These are phyloP conservation scores for Coemansia sp. DNA, from an alignment of 192 early-diverging fungal species.

Conservation along the genomic window DNA sequence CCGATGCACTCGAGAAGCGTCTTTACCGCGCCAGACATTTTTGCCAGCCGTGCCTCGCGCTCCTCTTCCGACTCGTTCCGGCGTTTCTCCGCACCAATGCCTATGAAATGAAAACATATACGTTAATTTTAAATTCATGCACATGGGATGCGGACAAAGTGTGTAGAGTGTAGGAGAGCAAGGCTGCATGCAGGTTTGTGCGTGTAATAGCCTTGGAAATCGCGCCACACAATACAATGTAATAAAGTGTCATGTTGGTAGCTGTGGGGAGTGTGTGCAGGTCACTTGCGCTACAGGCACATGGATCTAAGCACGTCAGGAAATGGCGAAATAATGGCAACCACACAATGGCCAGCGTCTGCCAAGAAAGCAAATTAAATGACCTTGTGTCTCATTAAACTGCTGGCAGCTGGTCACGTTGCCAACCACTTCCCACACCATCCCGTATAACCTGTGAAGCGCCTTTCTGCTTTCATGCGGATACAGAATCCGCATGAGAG, in stretches of 20 bases:
- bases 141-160: no score
- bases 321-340: background rate
- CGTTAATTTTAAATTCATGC: no score
- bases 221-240: no score
- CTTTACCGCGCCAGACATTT: slow-evolving; percentile 81
- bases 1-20: slow-evolving; percentile 91
- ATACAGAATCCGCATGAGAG: background rate
- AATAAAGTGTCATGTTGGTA: background rate
- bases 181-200: no score
- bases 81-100: slow-evolving; percentile 77
- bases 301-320: background rate
- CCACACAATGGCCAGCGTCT: background rate
- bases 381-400: background rate
- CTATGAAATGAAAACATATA: slow-evolving; percentile 34
- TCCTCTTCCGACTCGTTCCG: slow-evolving; percentile 77
- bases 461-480: background rate
- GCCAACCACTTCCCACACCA: background rate
- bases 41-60: slow-evolving; percentile 65
- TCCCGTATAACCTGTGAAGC: background rate
- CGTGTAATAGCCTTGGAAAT: no score
- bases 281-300: background rate
- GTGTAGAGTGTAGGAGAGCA: no score
- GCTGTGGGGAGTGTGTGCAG: no score
- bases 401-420: background rate
- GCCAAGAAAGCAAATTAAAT: background rate